Base-by-base conservation (phyloP, 2,329 filamentous ascomycete species). In the Monosporascus ibericus region DNA sequence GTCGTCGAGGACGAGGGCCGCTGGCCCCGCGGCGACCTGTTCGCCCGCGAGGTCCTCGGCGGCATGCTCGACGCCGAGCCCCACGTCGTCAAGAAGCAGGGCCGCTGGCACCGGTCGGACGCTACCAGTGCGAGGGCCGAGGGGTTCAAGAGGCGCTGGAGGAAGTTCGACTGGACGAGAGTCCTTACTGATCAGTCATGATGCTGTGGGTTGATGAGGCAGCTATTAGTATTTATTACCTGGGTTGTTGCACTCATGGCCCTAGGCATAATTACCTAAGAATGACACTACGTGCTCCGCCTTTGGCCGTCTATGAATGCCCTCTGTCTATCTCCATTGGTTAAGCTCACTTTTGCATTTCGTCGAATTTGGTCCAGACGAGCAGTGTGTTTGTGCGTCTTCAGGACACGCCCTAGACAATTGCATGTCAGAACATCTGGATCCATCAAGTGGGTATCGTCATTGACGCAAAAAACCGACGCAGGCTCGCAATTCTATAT, bases 1-100 rank as follows among this genome's bases (percentile, higher is more conserved):
- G 77, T 99, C 8, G 88, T 99, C 0, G 94, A 99, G 71, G 89
- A 99, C 61, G 76, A 84, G 27, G 80, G 84, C 48, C 77, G 85
- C 48, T 99, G 94, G 94, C 95, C 95, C 0, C 82, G 80, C 62
- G 92, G 92, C 0, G 94, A 99, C 70, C 69, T 96, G 18, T 99
- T 99, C 68, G 94, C 94, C 2, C 77, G 94, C 51, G 94, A 97
- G 72, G 82, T 96, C 6, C 76, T 99, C 38, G 94, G 91, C 0
- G 94, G 92, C 2, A 97, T 99, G 84, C 71, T 97, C 49, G 92
- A 95, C 69, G 78, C 82, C 24, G 90, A 85, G 57, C 84, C 88
- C 3, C 86, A 95, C 60, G 76, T 95, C 15, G 86, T 96, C 59
- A 96, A 94, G 78, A 88, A 85, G 69, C 92, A 97, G 71, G 94